phyloP scores from a whole-genome alignment of 2,329 filamentous ascomycete genomes.

The Drechslerella coelobrocha region DNA sequence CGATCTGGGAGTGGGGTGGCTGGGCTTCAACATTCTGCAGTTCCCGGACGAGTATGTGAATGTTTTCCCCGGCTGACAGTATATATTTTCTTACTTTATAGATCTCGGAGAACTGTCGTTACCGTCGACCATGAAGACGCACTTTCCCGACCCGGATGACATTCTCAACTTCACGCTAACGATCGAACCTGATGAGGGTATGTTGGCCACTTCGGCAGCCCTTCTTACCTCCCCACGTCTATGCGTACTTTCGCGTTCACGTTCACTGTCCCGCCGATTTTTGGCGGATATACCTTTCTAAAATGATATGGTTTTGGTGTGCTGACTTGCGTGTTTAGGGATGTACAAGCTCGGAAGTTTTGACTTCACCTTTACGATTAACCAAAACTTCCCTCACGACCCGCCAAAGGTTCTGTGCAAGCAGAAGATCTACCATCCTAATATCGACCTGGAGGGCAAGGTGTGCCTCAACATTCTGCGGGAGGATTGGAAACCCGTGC shows the following conservation, averaged over 20 bases:
- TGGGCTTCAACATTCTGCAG: too few species aligned
- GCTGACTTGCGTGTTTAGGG: conserved; percentile 57
- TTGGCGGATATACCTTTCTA: too few species aligned
- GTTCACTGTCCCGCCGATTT: too few species aligned
- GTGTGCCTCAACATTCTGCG: conserved; percentile 96
- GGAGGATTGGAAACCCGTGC: conserved; percentile 98
- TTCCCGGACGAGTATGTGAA: too few species aligned
- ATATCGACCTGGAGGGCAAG: conserved; percentile 97
- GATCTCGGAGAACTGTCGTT: conserved; percentile 70
- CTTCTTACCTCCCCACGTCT: background rate
- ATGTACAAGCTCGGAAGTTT: conserved; percentile 89
- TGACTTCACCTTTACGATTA: conserved; percentile 89
- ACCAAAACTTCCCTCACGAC: conserved; percentile 94
- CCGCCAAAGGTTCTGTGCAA: conserved; percentile 96
- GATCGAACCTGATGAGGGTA: conserved; percentile 83
- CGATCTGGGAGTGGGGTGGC: conserved; percentile 1
- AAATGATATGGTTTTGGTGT: too few species aligned
- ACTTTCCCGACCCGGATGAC: conserved; percentile 82
- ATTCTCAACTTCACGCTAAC: conserved; percentile 83
- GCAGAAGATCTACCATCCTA: conserved; percentile 99
- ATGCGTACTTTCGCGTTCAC: too few species aligned
- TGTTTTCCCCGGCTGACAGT: background rate
- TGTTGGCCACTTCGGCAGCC: conserved; percentile 56
- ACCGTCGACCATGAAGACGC: conserved; percentile 78
- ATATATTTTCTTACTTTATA: conserved; percentile 3